Percentiles rank a stretch among this genome's conserved stretches.
phyloP scores from a whole-genome alignment of 495 filamentous ascomycete species.

The Penicillium maclennaniae region DNA sequence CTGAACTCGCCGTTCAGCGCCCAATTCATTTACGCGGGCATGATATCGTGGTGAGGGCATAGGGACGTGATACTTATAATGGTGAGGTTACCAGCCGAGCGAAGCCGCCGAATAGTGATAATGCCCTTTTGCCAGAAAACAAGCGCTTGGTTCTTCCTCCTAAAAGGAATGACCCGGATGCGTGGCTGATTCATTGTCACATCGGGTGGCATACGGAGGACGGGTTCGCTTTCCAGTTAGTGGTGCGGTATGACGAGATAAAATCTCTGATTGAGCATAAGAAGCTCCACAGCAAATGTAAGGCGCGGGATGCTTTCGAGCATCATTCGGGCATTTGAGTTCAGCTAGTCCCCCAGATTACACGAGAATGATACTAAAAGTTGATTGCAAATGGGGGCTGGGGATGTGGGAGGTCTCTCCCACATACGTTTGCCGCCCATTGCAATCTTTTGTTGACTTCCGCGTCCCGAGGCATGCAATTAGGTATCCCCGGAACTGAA shows the following conservation, averaged over 20 bases:
- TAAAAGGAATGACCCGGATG: conserved; percentile 50
- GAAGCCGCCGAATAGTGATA: conserved; percentile 57
- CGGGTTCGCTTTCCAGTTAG: conserved; percentile 45
- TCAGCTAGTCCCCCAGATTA: neutral
- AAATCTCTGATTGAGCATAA: conserved; percentile 9
- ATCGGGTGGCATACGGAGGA: conserved; percentile 45
- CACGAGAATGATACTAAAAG: neutral
- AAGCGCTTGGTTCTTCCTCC: conserved; percentile 49
- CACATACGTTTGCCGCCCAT: neutral
- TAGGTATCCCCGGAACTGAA: neutral
- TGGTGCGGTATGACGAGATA: conserved; percentile 34
- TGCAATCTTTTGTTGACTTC: too few relatives aligned
- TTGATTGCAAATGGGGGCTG: neutral
- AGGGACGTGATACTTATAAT: conserved; percentile 11
- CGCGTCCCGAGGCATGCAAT: neutral
- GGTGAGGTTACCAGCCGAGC: conserved; percentile 12
- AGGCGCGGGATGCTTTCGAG: conserved; percentile 13
- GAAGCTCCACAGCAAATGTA: conserved; percentile 5
- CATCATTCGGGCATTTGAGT: conserved; percentile 5
- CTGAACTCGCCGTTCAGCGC: conserved; percentile 60
- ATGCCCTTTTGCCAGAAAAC: conserved; percentile 49
- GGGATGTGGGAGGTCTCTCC: neutral
- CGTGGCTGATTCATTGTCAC: conserved; percentile 55
- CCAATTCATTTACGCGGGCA: conserved; percentile 87
- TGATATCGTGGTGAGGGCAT: conserved; percentile 17